Base-by-base conservation (phyloP, 345 rosid genomes). In the Zanthoxylum bungeanum region DNA sequence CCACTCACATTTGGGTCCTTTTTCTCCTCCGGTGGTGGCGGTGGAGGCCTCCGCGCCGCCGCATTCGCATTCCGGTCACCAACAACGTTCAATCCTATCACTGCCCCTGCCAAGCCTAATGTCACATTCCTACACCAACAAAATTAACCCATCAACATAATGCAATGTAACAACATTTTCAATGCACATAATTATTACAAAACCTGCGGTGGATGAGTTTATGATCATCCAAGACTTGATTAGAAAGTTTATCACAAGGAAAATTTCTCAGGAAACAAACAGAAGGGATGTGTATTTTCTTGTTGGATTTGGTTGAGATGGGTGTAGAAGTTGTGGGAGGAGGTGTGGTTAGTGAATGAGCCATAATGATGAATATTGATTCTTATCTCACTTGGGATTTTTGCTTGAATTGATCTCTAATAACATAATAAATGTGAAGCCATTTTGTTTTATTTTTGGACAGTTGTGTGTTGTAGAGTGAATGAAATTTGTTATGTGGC, bases 1-100 rank as follows among this genome's bases (percentile, higher is more conserved):
- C 97, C 97, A n/a, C 86, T 90, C 76, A 89, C 72, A 69, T 67
- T 88, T 0, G 92, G 98, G 78, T 89, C 96, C 70, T 78, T 84
- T 73, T 87, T 92, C 88, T 92, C 93, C 70, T 0, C 46, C 0
- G 90, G 64, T 0, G 87, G 91, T 2, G 94, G 88, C 0, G 93
- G 87, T 0, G 96, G 90, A 0, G 93, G 88, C 81, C 90, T 81
- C 74, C 82, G 85, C 0, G 83, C 84, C 0, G 96, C 92, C 0
- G 92, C 97, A 65, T 70, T 79, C 4, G 92, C 91, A 9, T 62
- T 76, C 39, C 64, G 46, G 7, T 71, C 83, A 52, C 81, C 81
- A 2, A 0, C 40, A 0, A 75, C 19, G 61, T 42, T 85, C 85
- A 84, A 81, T 39, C 93, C 84, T 66, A 87, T 28, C 65, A 79